A percentile compares a stretch with the other conserved stretches of the same genome.
These are phyloP conservation scores for Kazachstania psychrophila DNA, from an alignment of 805 yeast species.

Conservation along the genomic window DNA sequence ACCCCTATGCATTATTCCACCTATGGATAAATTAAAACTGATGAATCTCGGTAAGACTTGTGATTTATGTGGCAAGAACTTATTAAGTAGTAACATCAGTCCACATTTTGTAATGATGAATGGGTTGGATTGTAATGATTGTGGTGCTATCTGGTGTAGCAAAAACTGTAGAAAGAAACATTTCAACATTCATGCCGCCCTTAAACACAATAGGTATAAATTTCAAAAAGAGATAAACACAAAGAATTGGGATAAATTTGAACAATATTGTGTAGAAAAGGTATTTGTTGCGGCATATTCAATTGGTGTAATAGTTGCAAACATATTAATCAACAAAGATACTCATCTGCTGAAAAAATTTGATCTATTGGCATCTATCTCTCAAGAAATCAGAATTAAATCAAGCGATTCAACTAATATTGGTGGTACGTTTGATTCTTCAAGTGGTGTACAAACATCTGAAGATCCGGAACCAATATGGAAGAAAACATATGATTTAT, in stretches of 20 bases:
- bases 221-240: conserved; percentile 31
- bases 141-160: conserved; percentile 66
- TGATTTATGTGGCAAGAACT: conserved; percentile 56
- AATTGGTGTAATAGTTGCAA: conserved; percentile 47
- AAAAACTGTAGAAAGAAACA: conserved; percentile 48
- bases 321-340: conserved; percentile 30
- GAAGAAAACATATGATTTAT: conserved; percentile 45
- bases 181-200: conserved; percentile 38
- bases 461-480: conserved; percentile 34
- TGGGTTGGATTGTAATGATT: conserved; percentile 57
- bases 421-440: conserved; percentile 35
- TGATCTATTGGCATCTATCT: conserved; percentile 55
- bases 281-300: conserved; percentile 65
- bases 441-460: conserved; percentile 42
- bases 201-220: conserved; percentile 44
- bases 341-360: conserved; percentile 36
- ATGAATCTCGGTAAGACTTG: conserved; percentile 60
- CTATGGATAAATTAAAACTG: conserved; percentile 52
- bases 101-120: conserved; percentile 28
- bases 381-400: conserved; percentile 55
- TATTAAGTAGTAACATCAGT: conserved; percentile 22
- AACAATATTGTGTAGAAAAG: conserved; percentile 51
- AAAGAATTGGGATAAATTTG: conserved; percentile 45
- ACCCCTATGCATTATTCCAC: conserved; percentile 55
- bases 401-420: conserved; percentile 45